Base-by-base conservation (phyloP, 2,329 filamentous ascomycete species). In the Neofusicoccum kwambonambiense region DNA sequence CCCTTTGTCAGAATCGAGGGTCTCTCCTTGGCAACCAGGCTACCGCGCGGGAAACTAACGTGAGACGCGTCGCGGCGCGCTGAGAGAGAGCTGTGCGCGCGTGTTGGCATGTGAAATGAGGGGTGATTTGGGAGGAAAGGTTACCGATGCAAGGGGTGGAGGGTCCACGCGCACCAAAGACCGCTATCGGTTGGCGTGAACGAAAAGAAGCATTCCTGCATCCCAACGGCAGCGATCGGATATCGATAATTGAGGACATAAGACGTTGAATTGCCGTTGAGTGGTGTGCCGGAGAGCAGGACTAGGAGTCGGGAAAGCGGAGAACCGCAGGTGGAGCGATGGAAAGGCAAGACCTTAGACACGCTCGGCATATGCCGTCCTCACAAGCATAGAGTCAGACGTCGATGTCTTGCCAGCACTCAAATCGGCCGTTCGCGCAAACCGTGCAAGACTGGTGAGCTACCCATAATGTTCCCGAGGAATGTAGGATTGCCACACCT, bases 101-200 rank as follows among this genome's bases (percentile, higher is more conserved):
- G 11, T 31, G 56, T 41, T 50, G 49, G 49, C 31, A 47, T 47
- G 51, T 54, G 61, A 56, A 63, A 35, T 17, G 49, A 61, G 56
- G 34, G 34, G n/a, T 5, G 34, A 4, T n/a, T 8, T 19, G 11
- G 45, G 15, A 52, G 15, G 39, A 22, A 41, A 41, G 31, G 37
- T n/a, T 22, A 41, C 31, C 31, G 50, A 54, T 35, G 61, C 27
- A 64, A 64, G 49, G 61, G 61, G 19, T 7, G n/a, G 41, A 19
- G 17, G 17, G 2, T 22, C 9, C n/a, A 45, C 13, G 54, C 54
- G 39, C 54, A 56, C 19, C 19, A 42, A 37, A 22, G 22, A 22
- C 22, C 22, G 3, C 22, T 22, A 22, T 22, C 22, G 22, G 22
- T 22, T 22, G 22, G 42, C 6, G 8, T n/a, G 15, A 27, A 42